Evolutionary conservation across 2,329 filamentous ascomycete genomes (phyloP), one percentile per base, ranked within the genome.

Genomic region (Lecanoromycetidae sp.): DNA sequence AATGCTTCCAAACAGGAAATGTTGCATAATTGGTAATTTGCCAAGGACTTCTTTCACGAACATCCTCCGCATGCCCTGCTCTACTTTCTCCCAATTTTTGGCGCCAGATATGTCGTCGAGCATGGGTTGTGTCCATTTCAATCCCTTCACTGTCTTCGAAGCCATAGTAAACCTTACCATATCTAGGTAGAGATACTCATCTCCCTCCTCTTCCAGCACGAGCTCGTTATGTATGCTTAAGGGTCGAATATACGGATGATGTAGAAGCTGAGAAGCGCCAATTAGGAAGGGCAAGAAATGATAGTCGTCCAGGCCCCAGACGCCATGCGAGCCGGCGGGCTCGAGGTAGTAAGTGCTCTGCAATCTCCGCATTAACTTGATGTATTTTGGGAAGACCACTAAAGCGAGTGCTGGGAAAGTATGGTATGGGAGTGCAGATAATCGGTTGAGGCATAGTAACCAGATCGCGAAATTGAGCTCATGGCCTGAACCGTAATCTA

Each of bases 111-210:
- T 98, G 62, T 98, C 91, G 61, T 98, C 91, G 15, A 98, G 77
- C 93, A 98, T 96, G 3, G 93, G 91, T 54, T 82, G 88, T 60
- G 98, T 93, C 91, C 91, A 98, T 36, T 91, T 77, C 51, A 98
- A 69, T 1, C 88, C 90, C 59, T 93, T 87, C 49, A 95, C 88
- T 1, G 87, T 94, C 71, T 98, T 98, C 49, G 94, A 93, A 56
- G 80, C 85, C 66, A 96, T 95, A 49, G 98, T 90, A 66, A 94
- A 98, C 43, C 76, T 75, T 22, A 98, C 86, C 65, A 96, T 91
- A 44, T 88, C 84, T 0, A 98, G 77, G 58, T 98, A 98, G 48
- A 98, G 69, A 59, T 82, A 98, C 47, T 94, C 85, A 47, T 74
- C 69, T 12, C 79, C 77, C 57, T 85, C 88, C 61, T 96, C 87